Evolutionary conservation across 768 basidiomycete species (phyloP).

Genomic region (Collybia sordida): DNA sequence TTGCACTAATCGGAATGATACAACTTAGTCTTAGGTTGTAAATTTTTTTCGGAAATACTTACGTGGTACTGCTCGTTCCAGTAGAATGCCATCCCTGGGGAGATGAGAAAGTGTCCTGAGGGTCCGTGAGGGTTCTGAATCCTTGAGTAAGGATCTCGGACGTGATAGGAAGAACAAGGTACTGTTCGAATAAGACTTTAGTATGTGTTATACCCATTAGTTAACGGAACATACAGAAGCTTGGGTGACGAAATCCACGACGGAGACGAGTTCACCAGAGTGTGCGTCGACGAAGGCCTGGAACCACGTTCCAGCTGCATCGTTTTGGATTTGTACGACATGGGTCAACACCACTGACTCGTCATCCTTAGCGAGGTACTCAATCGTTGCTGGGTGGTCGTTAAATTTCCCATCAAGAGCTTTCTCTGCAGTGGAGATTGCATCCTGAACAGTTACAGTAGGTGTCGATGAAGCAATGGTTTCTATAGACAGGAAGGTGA

Average conservation of each 20-base stretch:
- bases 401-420: slow-evolving; percentile 40
- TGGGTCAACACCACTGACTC: slow-evolving; percentile 37
- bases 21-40: not conserved
- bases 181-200: slow-evolving; percentile 20
- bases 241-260: slow-evolving; percentile 53
- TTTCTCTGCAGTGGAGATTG: slow-evolving; percentile 35
- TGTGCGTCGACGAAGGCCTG: slow-evolving; percentile 61
- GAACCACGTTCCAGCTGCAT: slow-evolving; percentile 42
- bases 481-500: slow-evolving; percentile 7
- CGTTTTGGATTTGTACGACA: slow-evolving; percentile 34
- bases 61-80: slow-evolving; percentile 25
- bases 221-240: slow-evolving; percentile 30
- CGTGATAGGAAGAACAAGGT: slow-evolving; percentile 43
- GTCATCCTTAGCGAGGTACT: slow-evolving; percentile 40
- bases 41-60: not conserved
- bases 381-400: slow-evolving; percentile 34
- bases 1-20: slow-evolving; percentile 6
- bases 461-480: slow-evolving; percentile 33
- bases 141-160: slow-evolving; percentile 48
- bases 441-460: slow-evolving; percentile 29
- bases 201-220: slow-evolving; percentile 12
- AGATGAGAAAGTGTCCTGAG: slow-evolving; percentile 46
- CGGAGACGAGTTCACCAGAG: slow-evolving; percentile 45
- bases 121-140: slow-evolving; percentile 41
- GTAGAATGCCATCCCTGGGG: slow-evolving; percentile 41